Base-by-base conservation (phyloP, 1,284 basidiomycete species). In the Rhodotorula sp. region DNA sequence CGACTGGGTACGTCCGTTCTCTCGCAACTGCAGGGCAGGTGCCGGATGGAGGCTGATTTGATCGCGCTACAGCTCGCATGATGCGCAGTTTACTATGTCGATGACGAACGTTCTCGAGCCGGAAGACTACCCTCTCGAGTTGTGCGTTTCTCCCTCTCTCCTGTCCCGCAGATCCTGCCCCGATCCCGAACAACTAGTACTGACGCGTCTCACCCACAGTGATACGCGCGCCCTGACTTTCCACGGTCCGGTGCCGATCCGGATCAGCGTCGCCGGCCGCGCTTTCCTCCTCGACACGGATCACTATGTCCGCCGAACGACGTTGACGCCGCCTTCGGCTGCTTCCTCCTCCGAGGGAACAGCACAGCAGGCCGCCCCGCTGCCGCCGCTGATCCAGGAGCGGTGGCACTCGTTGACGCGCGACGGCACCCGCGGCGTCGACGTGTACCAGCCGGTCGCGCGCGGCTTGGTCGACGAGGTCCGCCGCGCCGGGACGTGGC, bases 271-370 rank as follows among this genome's bases (percentile, higher is more conserved):
- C 60, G 3, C 16, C 12, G 52, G 60, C 7, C 7, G 7, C 34
- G 16, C 26, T n/a, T 69, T 60, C 61, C 49, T 72, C 31, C 67
- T 72, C 64, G 58, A 49, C 47, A 59, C 67, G 16, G 70, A 72
- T 58, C 64, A 62, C 47, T 50, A 18, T 16, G 31, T 72, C 54
- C 70, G 67, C 0, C 70, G 70, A 34, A 72, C 70, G 3, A 3
- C 38, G 49, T n/a, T 68, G 28, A 45, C 54, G 43, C 43, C 62
- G 18, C 55, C 62, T 5, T 21, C 43, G 5, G 16, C 62, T 14
- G 5, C 48, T 15, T 19, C 34, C 18, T 1, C 28, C 14, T 28
- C 43, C 38, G 28, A 28, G 19, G 28, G 19, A 38, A 16, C 31
- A 14, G 19, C 61, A 34, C 34, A n/a, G 14, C 28, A 18, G 26